A percentile compares a stretch with the other conserved stretches of the same genome.
phyloP scores from a whole-genome alignment of 2,329 filamentous ascomycete genomes.

The Fusarium zealandicum region DNA sequence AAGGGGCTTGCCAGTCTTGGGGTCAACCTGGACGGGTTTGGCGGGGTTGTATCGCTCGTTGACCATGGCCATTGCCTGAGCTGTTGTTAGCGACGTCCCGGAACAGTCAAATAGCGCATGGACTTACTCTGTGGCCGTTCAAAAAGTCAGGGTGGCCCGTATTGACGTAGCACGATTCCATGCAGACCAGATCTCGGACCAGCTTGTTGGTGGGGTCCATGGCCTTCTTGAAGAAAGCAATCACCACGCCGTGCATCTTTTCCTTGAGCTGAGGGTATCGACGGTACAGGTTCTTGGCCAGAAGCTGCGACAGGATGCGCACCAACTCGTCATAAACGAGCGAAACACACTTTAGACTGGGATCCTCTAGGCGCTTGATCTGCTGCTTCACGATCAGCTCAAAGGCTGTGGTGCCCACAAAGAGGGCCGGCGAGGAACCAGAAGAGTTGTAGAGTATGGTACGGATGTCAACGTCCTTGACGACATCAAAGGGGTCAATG shows the following conservation, averaged over 20 bases:
- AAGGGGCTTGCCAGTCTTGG: conserved; percentile 96
- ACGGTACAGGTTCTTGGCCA: conserved; percentile 88
- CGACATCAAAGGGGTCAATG: conserved; percentile 94
- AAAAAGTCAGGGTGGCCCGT: conserved; percentile 98
- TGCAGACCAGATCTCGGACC: conserved; percentile 87
- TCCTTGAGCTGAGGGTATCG: conserved; percentile 95
- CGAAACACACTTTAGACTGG: conserved; percentile 95
- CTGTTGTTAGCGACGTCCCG: conserved; percentile 8
- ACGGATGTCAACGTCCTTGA: conserved; percentile 97
- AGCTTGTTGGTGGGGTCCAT: conserved; percentile 99
- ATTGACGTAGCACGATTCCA: conserved; percentile 98
- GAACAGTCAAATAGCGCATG: neutral
- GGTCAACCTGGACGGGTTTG: conserved; percentile 94
- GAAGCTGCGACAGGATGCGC: conserved; percentile 88
- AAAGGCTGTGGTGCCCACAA: conserved; percentile 97
- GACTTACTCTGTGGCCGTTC: conserved; percentile 83
- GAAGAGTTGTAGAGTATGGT: conserved; percentile 99
- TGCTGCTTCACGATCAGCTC: conserved; percentile 99
- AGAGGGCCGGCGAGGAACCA: conserved; percentile 94
- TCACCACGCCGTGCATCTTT: conserved; percentile 93
- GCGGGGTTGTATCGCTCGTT: conserved; percentile 85
- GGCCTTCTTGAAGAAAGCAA: conserved; percentile 95
- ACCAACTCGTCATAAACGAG: conserved; percentile 97
- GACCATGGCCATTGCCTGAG: conserved; percentile 93
- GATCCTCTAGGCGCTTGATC: conserved; percentile 95